These are phyloP conservation scores for Penicillium brasilianum DNA, from an alignment of 2,329 filamentous ascomycete species.

Conservation along the genomic window DNA sequence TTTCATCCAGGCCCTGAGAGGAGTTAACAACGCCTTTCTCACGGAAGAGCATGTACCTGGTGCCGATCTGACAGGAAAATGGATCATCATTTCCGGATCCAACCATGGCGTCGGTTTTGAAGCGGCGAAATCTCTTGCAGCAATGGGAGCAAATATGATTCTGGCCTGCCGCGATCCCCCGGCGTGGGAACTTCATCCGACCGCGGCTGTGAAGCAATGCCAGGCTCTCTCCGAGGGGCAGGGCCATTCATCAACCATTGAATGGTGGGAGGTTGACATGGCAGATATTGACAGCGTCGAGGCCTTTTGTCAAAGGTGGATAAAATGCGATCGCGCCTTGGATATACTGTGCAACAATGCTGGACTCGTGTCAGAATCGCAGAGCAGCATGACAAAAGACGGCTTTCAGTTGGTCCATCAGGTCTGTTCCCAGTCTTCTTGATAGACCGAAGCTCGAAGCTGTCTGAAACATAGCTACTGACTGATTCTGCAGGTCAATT, in stretches of 20 bases:
- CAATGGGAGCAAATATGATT: conserved; percentile 27
- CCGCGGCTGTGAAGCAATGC: conserved; percentile 17
- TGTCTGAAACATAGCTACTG: background rate
- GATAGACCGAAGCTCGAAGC: background rate
- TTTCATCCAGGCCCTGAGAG: background rate
- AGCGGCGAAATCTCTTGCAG: conserved; percentile 20
- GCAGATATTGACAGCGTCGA: conserved; percentile 22
- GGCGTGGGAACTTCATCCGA: conserved; percentile 18
- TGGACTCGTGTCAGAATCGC: conserved; percentile 7
- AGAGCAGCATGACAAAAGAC: conserved; percentile 17
- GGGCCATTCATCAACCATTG: conserved; percentile 15
- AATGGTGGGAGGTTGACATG: conserved; percentile 26
- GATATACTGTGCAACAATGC: conserved; percentile 27
- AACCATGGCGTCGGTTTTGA: conserved; percentile 26
- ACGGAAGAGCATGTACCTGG: conserved; percentile 16
- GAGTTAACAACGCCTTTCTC: conserved; percentile 1
- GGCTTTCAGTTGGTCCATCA: conserved; percentile 23
- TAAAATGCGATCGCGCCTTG: conserved; percentile 14
- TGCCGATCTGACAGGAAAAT: conserved; percentile 16
- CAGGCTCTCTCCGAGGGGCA: conserved; percentile 10
- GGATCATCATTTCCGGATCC: conserved; percentile 24
- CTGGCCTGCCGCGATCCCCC: conserved; percentile 26
- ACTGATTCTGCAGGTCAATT: conserved; percentile 17
- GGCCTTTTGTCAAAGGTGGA: conserved; percentile 19
- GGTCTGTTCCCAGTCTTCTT: conserved; percentile 4